Conservation (phyloP, 768 basidiomycete genomes). For the Pulveroboletus sp. region DNA sequence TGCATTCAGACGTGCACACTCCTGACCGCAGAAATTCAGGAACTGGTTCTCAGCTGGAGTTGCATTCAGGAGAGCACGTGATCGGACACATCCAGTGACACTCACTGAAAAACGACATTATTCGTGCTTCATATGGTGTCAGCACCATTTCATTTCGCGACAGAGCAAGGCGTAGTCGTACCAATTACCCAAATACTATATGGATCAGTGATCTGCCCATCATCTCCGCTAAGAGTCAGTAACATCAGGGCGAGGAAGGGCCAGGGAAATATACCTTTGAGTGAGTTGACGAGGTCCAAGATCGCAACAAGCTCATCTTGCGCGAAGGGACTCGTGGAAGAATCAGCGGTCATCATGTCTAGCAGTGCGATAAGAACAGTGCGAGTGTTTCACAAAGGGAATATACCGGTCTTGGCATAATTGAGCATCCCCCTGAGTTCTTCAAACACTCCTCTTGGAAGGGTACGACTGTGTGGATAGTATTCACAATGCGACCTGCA, state of each 20-base stretch:
- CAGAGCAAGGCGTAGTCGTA: not conserved
- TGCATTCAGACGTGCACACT: conserved; percentile 9
- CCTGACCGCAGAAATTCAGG: conserved; percentile 10
- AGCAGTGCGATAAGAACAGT: not conserved
- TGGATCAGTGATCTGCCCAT: not conserved
- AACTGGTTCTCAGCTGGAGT: conserved; percentile 11
- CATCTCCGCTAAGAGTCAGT: not conserved
- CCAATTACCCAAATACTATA: conserved; percentile 3
- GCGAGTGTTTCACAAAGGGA: not conserved
- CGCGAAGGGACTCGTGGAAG: conserved; percentile 6
- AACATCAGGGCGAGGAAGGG: not conserved
- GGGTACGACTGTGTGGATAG: conserved; percentile 5
- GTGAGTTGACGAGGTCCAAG: conserved; percentile 7
- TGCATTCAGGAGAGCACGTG: not conserved
- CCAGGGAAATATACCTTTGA: not conserved
- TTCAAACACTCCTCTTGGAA: conserved; percentile 4
- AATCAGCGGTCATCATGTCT: conserved; percentile 14
- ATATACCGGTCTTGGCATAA: not conserved
- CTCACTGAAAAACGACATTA: conserved; percentile 4
- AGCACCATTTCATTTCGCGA: not conserved
- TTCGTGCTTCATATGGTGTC: conserved; percentile 1
- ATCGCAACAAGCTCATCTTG: conserved; percentile 3
- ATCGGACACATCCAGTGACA: not conserved
- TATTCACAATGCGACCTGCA: conserved; percentile 16
- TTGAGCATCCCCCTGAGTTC: conserved; percentile 16